phyloP scores from a whole-genome alignment of 306 rosid genomes.

The Crotalaria pallida region DNA sequence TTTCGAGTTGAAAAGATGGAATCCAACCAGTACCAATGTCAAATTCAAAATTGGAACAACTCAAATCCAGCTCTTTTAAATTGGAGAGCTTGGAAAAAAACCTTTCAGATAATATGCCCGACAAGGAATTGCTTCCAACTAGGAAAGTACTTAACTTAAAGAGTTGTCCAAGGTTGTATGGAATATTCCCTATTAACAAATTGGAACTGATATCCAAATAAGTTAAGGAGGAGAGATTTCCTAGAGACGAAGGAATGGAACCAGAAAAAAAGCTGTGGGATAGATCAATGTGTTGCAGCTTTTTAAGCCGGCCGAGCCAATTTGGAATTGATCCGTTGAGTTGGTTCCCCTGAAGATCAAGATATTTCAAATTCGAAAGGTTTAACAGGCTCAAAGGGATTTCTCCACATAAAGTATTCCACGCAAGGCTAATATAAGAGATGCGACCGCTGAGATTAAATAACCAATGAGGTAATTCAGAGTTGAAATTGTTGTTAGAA shows the following conservation, averaged over 20 bases:
- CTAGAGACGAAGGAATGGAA: background rate
- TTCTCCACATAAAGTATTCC: background rate
- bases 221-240: constrained; percentile 4
- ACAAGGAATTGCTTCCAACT: background rate
- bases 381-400: background rate
- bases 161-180: background rate
- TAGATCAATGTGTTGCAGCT: background rate
- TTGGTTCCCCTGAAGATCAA: background rate
- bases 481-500: background rate
- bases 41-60: background rate
- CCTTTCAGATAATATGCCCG: background rate
- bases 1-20: background rate
- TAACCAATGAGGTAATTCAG: background rate
- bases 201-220: background rate
- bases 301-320: background rate
- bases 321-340: background rate
- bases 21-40: background rate
- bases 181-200: background rate
- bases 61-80: background rate
- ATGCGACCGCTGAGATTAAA: background rate
- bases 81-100: background rate
- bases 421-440: background rate
- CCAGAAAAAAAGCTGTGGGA: background rate
- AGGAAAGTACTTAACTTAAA: too few relatives aligned
- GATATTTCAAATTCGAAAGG: background rate